Conservation (phyloP, 352 stramenopile species). For the Phytophthora fragariae region DNA sequence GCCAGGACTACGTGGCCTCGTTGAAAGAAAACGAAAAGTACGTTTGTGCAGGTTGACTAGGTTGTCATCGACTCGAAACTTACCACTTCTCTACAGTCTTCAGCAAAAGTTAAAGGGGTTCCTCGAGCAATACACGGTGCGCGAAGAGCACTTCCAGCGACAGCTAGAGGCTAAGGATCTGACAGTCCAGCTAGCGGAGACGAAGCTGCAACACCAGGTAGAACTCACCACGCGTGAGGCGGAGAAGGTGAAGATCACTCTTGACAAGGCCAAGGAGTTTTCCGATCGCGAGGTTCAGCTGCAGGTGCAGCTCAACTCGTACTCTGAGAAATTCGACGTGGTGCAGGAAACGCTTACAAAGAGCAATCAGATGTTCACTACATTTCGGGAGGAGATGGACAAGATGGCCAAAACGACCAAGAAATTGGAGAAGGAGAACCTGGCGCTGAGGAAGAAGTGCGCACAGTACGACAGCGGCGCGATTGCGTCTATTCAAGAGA, state of each 20-base stretch:
- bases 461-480: conserved; percentile 79
- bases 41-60: not conserved
- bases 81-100: conserved; percentile 46
- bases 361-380: conserved; percentile 89
- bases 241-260: conserved; percentile 75
- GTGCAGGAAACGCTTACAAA: conserved; percentile 88
- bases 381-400: conserved; percentile 87
- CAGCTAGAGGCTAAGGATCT: conserved; percentile 88
- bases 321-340: conserved; percentile 88
- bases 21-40: conserved; percentile 89
- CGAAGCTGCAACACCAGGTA: conserved; percentile 82
- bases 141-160: conserved; percentile 86
- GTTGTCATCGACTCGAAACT: not conserved
- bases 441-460: conserved; percentile 82
- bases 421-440: conserved; percentile 88
- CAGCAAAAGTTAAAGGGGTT: conserved; percentile 88
- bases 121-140: conserved; percentile 79
- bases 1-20: conserved; percentile 84
- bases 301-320: conserved; percentile 79
- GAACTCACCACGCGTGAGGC: conserved; percentile 75
- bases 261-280: conserved; percentile 87
- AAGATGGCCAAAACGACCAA: conserved; percentile 91
- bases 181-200: conserved; percentile 80
- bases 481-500: conserved; percentile 81
- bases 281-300: conserved; percentile 77